Evolutionary conservation across 1,139 yeast genomes (phyloP).

Genomic region (Yamadazyma jaroonii): DNA sequence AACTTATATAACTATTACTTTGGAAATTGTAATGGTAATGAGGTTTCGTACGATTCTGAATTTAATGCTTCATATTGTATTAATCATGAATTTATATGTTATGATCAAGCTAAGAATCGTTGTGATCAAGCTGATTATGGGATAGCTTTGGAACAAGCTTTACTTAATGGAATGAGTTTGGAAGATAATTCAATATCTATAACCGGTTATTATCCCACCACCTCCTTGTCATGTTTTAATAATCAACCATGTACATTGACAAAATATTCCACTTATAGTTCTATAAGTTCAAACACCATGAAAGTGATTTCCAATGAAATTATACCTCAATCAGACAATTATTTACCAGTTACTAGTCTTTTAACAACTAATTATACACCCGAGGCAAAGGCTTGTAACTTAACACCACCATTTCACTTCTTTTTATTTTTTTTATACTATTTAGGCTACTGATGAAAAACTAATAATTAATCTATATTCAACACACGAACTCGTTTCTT

Average conservation of each 20-base stretch:
- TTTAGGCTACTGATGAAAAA: constrained; percentile 1
- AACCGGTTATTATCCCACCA: constrained; percentile 9
- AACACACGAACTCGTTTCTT: no score
- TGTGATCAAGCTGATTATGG: constrained; percentile 8
- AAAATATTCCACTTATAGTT: constrained; percentile 2
- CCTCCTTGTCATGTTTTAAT: constrained; percentile 10
- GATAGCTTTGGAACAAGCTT: constrained; percentile 8
- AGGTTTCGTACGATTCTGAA: constrained; percentile 8
- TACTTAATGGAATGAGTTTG: background rate
- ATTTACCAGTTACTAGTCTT: background rate
- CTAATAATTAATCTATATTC: background rate
- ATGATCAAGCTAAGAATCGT: background rate
- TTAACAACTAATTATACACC: background rate
- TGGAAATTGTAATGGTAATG: constrained; percentile 14
- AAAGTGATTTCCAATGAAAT: background rate
- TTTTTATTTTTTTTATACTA: background rate
- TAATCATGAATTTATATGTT: constrained; percentile 10
- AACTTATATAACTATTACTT: constrained; percentile 13
- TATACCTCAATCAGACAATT: background rate
- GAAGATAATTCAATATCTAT: constrained; percentile 5
- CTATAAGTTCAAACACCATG: background rate
- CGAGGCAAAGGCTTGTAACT: background rate
- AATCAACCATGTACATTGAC: constrained; percentile 10
- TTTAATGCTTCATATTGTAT: constrained; percentile 12
- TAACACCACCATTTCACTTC: background rate